Percentiles rank a stretch among this genome's conserved stretches.
phyloP scores from a whole-genome alignment of 768 basidiomycete genomes.

The Solioccasus polychromus region DNA sequence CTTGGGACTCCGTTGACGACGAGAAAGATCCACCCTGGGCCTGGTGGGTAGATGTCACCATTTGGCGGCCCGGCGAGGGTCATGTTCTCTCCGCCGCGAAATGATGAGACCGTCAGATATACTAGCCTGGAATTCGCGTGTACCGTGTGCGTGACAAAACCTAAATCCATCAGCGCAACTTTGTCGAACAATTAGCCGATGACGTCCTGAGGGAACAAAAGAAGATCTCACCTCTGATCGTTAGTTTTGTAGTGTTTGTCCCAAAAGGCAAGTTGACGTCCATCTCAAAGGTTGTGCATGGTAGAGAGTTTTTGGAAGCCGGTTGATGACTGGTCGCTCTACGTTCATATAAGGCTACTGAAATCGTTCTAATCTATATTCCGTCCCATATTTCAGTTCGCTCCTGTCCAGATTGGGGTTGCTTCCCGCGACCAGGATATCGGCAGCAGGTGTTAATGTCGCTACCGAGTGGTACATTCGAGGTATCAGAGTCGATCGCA shows the following conservation, averaged over 20 bases:
- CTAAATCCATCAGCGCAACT: conserved; percentile 81
- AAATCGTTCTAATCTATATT: conserved; percentile 87
- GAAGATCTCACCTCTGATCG: conserved; percentile 48
- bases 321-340: conserved; percentile 52
- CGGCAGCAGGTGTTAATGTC: conserved; percentile 67
- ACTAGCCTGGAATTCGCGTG: conserved; percentile 78
- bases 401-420: conserved; percentile 83
- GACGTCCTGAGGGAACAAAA: background rate
- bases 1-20: conserved; percentile 67
- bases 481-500: conserved; percentile 67
- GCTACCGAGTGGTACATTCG: conserved; percentile 84
- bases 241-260: conserved; percentile 31
- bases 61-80: conserved; percentile 64
- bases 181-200: conserved; percentile 7
- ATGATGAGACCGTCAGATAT: conserved; percentile 49
- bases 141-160: conserved; percentile 75
- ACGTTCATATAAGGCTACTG: conserved; percentile 75
- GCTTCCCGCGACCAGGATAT: conserved; percentile 77
- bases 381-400: conserved; percentile 70
- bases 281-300: conserved; percentile 50
- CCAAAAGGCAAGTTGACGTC: conserved; percentile 40
- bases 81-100: conserved; percentile 45
- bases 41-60: conserved; percentile 69
- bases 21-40: conserved; percentile 76
- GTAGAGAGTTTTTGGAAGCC: conserved; percentile 34